Evolutionary conservation across 768 basidiomycete genomes (phyloP), one percentile per base, ranked within the genome.

Genomic region (Amanita rimosa): DNA sequence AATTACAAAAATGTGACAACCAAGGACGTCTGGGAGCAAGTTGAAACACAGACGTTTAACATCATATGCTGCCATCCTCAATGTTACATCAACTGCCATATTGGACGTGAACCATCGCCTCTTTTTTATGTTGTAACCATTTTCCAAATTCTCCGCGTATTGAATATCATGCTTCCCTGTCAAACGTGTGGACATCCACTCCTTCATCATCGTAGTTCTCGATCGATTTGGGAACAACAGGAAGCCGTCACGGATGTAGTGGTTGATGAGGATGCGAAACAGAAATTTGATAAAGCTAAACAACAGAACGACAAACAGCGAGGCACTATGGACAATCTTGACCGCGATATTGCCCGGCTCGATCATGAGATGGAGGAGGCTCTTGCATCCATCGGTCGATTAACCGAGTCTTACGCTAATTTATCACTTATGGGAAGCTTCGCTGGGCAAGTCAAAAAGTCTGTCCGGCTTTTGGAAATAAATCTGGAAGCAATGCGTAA

Each of bases 201-300:
- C 14, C 13, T 14, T 6, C 21, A 41, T 13, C 40, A 41, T 16
- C n/a, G 29, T n/a, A 16, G 4, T 19, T 27, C 31, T 34, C 31
- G 17, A 29, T 34, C 7, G 4, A 31, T 33, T 19, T 34, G 44
- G 29, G 29, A 33, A 11, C 3, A 34, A 34, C 17, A 10, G 31
- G 44, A 33, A 11, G n/a, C 51, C n/a, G 38, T 21, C 26, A 26
- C 5, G n/a, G 44, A 55, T 36, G 31, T 14, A 3, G 24, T 35
- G 3, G 46, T 54, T 2, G 56, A 58, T 46, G 17, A 41, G 6
- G 45, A 54, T 3, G 52, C 53, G n/a, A 53, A 59, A 49, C 8
- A 37, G 22, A 48, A 54, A 16, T 60, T 46, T 35, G 36, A 54
- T 29, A 17, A 45, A 16, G 24, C 41, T 6, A 31, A 45, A 17